These are phyloP conservation scores for Aspergillus bridgeri DNA, from an alignment of 495 filamentous ascomycete species.

Conservation along the genomic window DNA sequence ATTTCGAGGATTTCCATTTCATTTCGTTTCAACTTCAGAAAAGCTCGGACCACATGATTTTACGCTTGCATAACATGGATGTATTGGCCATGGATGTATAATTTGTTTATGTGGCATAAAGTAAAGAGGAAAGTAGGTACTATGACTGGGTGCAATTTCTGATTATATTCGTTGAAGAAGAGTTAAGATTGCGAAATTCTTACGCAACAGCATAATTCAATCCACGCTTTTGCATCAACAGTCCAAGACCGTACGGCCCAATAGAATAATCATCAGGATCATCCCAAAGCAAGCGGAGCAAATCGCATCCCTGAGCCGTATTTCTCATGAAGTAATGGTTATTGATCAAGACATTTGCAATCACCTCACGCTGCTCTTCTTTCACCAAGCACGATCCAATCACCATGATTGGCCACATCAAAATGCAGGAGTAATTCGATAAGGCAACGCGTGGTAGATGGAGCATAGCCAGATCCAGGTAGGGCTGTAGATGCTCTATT, in stretches of 20 bases:
- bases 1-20: too few relatives aligned
- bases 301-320: not conserved
- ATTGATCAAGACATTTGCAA: not conserved
- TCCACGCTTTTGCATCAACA: slow-evolving; percentile 1
- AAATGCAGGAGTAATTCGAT: slow-evolving; percentile 3
- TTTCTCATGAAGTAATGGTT: not conserved
- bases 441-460: not conserved
- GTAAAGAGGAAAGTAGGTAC: too few relatives aligned
- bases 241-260: slow-evolving; percentile 2
- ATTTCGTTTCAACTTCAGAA: too few relatives aligned
- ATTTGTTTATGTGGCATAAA: too few relatives aligned
- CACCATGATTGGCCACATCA: slow-evolving; percentile 8
- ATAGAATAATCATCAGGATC: not conserved
- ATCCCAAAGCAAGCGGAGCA: not conserved
- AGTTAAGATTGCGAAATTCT: too few relatives aligned
- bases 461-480: not conserved
- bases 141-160: too few relatives aligned
- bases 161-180: too few relatives aligned
- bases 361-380: slow-evolving; percentile 1
- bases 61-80: too few relatives aligned
- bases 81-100: too few relatives aligned
- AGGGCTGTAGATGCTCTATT: not conserved
- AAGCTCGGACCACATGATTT: too few relatives aligned
- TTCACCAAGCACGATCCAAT: slow-evolving; percentile 5
- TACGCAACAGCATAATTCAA: too few relatives aligned